These are phyloP conservation scores for Akanthomyces lecanii DNA, from an alignment of 2,329 filamentous ascomycete species.

Conservation along the genomic window DNA sequence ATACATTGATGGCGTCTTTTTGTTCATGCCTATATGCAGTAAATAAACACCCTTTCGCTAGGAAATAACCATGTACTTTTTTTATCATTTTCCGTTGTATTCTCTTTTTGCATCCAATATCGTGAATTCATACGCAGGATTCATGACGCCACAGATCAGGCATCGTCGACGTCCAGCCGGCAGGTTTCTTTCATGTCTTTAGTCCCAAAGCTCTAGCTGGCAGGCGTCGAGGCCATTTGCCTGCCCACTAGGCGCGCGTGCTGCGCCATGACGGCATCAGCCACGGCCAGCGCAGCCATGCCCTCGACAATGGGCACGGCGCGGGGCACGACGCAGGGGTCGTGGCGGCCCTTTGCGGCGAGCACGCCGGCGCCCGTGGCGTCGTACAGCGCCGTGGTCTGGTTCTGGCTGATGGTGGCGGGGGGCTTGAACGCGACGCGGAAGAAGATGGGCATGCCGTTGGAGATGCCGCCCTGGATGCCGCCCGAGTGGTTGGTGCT, in stretches of 20 bases:
- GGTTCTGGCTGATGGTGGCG: constrained; percentile 86
- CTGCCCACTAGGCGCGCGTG: constrained; percentile 52
- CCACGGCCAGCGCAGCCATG: constrained; percentile 84
- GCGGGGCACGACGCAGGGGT: constrained; percentile 86
- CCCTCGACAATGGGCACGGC: constrained; percentile 71
- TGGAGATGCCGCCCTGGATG: constrained; percentile 92
- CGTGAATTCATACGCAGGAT: too few relatives aligned
- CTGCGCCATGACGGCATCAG: constrained; percentile 84
- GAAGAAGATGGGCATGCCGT: constrained; percentile 93
- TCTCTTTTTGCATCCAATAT: too few relatives aligned
- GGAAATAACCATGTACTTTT: not conserved
- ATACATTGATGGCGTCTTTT: not conserved
- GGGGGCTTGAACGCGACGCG: constrained; percentile 91
- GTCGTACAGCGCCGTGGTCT: constrained; percentile 77
- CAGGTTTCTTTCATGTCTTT: too few relatives aligned
- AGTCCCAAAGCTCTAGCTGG: too few relatives aligned
- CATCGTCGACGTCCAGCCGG: too few relatives aligned
- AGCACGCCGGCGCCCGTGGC: constrained; percentile 67
- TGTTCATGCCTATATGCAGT: not conserved
- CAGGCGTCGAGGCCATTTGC: constrained; percentile 17
- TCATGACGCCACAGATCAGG: too few relatives aligned
- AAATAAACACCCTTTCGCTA: not conserved
- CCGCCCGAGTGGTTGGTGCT: constrained; percentile 94
- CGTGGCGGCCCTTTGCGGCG: constrained; percentile 89
- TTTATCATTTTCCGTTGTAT: too few relatives aligned